phyloP scores from a whole-genome alignment of 1,284 basidiomycete species.

The Mycena sp. region DNA sequence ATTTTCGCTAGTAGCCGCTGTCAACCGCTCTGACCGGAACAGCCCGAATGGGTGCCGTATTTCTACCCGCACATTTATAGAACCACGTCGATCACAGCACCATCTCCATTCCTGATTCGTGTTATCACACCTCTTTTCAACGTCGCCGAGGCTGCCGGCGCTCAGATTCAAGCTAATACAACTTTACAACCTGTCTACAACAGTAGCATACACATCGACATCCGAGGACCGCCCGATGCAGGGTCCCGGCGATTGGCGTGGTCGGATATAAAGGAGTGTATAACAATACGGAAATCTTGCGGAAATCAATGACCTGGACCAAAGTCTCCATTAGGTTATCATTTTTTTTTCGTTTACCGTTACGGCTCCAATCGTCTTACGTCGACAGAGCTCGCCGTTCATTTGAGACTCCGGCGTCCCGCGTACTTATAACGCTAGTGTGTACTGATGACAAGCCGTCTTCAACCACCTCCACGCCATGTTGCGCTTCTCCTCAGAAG shows the following conservation, averaged over 20 bases:
- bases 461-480: constrained; percentile 36
- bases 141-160: no score
- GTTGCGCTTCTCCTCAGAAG: constrained; percentile 41
- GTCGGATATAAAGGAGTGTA: constrained; percentile 11
- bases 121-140: no score
- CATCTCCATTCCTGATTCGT: no score
- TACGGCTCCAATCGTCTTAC: constrained; percentile 5
- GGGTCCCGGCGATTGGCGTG: constrained; percentile 26
- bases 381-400: constrained; percentile 11
- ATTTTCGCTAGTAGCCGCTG: no score
- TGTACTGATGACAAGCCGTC: constrained; percentile 4
- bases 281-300: constrained; percentile 13
- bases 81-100: no score
- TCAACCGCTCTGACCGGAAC: no score
- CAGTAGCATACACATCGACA: neutral
- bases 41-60: no score
- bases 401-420: constrained; percentile 6
- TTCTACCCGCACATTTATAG: no score
- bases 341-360: constrained; percentile 1
- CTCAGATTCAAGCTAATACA: no score
- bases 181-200: no score
- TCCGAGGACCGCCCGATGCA: constrained; percentile 24
- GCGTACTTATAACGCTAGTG: constrained; percentile 18
- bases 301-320: constrained; percentile 21
- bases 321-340: constrained; percentile 18